These are phyloP conservation scores for Yamadazyma dushanensis DNA, from an alignment of 1,139 yeast genomes.

Conservation along the genomic window DNA sequence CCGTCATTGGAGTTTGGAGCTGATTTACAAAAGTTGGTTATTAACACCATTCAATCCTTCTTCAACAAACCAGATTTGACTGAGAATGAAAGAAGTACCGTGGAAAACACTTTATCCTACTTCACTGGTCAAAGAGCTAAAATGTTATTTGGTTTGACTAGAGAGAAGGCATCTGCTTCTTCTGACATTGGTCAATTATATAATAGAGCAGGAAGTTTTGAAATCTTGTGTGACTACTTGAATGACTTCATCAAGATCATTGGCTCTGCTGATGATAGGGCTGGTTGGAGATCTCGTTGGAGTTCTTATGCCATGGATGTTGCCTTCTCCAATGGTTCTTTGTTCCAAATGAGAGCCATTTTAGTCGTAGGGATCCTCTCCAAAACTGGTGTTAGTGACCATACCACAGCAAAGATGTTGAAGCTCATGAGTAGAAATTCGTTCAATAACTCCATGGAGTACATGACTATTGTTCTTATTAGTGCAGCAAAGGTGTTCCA, in stretches of 20 bases:
- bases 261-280: slow-evolving; percentile 55
- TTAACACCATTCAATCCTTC: slow-evolving; percentile 74
- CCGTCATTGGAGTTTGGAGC: slow-evolving; percentile 69
- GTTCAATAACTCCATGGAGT: slow-evolving; percentile 31
- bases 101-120: slow-evolving; percentile 55
- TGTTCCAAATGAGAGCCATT: slow-evolving; percentile 71
- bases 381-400: slow-evolving; percentile 62
- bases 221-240: slow-evolving; percentile 63
- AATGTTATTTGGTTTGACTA: slow-evolving; percentile 76
- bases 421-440: slow-evolving; percentile 30
- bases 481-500: slow-evolving; percentile 61
- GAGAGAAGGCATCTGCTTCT: slow-evolving; percentile 46
- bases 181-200: slow-evolving; percentile 43
- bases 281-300: slow-evolving; percentile 72
- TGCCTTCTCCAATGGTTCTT: slow-evolving; percentile 59
- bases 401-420: slow-evolving; percentile 51
- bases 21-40: slow-evolving; percentile 63
- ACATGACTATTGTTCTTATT: slow-evolving; percentile 38
- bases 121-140: slow-evolving; percentile 73
- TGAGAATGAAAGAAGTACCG: slow-evolving; percentile 38
- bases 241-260: slow-evolving; percentile 48
- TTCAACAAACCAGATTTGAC: slow-evolving; percentile 57
- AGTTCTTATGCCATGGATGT: slow-evolving; percentile 64
- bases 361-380: slow-evolving; percentile 72
- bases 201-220: slow-evolving; percentile 54